These are phyloP conservation scores for Cladorrhinum sp. DNA, from an alignment of 2,329 filamentous ascomycete genomes.

Conservation along the genomic window DNA sequence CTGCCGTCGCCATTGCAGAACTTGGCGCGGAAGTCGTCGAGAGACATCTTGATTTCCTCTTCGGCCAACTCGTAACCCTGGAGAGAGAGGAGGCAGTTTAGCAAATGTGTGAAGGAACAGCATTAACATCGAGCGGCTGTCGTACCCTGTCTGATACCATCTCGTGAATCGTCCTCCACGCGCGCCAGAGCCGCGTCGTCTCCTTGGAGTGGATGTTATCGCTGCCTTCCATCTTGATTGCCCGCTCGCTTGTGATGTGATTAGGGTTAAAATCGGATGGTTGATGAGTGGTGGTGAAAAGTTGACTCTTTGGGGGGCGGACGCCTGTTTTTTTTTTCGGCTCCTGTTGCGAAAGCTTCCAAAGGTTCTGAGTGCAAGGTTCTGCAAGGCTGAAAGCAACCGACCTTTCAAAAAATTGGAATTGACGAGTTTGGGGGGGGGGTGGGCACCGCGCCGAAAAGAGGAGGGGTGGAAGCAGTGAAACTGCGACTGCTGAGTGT, in stretches of 20 bases:
- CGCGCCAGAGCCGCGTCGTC: slow-evolving; percentile 78
- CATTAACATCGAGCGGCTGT: background rate
- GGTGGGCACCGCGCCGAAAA: background rate
- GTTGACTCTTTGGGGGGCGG: background rate
- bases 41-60: slow-evolving; percentile 80
- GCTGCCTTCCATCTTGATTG: slow-evolving; percentile 38
- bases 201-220: slow-evolving; percentile 41
- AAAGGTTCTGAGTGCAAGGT: slow-evolving; percentile 5
- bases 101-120: background rate
- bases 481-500: background rate
- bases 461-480: background rate
- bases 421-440: background rate
- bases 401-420: slow-evolving; percentile 1
- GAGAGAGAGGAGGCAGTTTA: background rate
- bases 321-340: background rate
- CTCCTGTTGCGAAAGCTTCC: slow-evolving; percentile 1
- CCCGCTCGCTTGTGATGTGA: background rate
- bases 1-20: slow-evolving; percentile 71
- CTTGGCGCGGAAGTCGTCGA: slow-evolving; percentile 73
- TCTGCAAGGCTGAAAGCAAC: slow-evolving; percentile 5
- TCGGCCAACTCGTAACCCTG: slow-evolving; percentile 93
- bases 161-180: slow-evolving; percentile 89
- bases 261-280: background rate
- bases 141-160: slow-evolving; percentile 89
- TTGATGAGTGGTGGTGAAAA: background rate